Evolutionary conservation across 495 filamentous ascomycete species (phyloP).

Genomic region (Hyaloscypha bicolor): DNA sequence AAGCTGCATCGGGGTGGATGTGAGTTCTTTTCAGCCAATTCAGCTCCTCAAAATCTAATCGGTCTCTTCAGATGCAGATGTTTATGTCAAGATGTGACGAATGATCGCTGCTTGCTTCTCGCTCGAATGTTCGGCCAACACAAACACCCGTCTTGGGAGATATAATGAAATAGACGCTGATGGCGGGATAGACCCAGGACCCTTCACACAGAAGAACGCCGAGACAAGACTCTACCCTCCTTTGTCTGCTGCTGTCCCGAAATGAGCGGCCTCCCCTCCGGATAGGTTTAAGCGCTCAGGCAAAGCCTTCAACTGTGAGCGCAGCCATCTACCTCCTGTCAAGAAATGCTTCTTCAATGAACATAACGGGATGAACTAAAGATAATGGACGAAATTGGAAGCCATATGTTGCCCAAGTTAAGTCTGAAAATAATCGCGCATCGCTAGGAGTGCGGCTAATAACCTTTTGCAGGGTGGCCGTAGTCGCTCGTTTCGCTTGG

Average conservation of each 20-base stretch:
- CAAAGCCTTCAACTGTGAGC: too few relatives aligned
- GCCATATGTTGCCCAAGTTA: background rate
- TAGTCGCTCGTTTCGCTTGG: background rate
- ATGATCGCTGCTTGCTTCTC: background rate
- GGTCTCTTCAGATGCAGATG: background rate
- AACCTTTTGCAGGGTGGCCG: slow-evolving; percentile 1
- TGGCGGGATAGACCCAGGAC: background rate
- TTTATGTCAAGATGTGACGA: background rate
- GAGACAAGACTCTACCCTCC: background rate
- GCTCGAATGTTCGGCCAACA: too few relatives aligned
- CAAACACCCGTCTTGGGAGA: too few relatives aligned
- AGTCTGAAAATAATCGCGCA: background rate
- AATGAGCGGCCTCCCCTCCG: background rate
- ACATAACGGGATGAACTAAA: background rate
- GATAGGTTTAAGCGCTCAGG: too few relatives aligned
- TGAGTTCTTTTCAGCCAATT: background rate
- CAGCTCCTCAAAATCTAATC: background rate
- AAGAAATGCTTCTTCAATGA: background rate
- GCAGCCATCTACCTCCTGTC: too few relatives aligned
- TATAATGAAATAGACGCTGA: background rate
- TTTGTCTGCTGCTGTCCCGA: background rate
- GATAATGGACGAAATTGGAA: background rate
- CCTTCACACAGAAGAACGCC: background rate
- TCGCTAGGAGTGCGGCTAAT: slow-evolving; percentile 3
- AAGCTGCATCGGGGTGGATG: too few relatives aligned